Conservation (phyloP, 768 basidiomycete genomes). For the Lentinula boryana region DNA sequence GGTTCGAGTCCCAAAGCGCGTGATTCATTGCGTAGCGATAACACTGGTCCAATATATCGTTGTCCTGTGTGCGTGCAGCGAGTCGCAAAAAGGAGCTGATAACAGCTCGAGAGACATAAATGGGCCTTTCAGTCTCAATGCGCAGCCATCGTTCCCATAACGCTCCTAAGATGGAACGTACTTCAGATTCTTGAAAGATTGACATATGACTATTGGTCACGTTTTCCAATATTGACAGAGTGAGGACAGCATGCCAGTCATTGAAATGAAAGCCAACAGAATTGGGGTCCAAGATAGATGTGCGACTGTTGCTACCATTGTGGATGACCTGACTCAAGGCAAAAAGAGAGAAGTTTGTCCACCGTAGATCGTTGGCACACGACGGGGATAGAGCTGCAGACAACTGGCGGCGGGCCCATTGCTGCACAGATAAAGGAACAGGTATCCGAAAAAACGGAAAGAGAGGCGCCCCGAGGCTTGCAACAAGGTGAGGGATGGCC, state of each 20-base stretch:
- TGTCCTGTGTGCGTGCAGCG: conserved; percentile 32
- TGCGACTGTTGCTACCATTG: not conserved
- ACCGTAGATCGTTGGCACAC: conserved; percentile 26
- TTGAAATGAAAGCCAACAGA: not conserved
- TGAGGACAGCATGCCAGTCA: conserved; percentile 36
- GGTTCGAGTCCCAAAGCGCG: conserved; percentile 19
- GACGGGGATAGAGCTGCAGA: conserved; percentile 22
- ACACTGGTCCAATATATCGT: conserved; percentile 28
- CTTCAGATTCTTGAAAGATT: conserved; percentile 2
- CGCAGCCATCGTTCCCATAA: conserved; percentile 39
- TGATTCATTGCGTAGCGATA: conserved; percentile 22
- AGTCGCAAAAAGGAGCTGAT: conserved; percentile 40
- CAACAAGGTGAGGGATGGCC: conserved; percentile 12
- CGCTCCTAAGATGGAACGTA: conserved; percentile 22
- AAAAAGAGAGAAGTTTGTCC: conserved; percentile 36
- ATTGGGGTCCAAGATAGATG: not conserved
- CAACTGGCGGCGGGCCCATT: conserved; percentile 22
- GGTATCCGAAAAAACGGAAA: conserved; percentile 17
- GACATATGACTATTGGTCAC: conserved; percentile 9
- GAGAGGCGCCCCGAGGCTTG: conserved; percentile 17
- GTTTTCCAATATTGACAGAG: conserved; percentile 32
- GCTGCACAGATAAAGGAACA: conserved; percentile 9
- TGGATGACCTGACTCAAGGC: conserved; percentile 19
- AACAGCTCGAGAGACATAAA: conserved; percentile 29
- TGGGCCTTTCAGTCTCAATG: conserved; percentile 10